These are phyloP conservation scores for Aspergillus phoenicis DNA, from an alignment of 2,329 filamentous ascomycete species.

Conservation along the genomic window DNA sequence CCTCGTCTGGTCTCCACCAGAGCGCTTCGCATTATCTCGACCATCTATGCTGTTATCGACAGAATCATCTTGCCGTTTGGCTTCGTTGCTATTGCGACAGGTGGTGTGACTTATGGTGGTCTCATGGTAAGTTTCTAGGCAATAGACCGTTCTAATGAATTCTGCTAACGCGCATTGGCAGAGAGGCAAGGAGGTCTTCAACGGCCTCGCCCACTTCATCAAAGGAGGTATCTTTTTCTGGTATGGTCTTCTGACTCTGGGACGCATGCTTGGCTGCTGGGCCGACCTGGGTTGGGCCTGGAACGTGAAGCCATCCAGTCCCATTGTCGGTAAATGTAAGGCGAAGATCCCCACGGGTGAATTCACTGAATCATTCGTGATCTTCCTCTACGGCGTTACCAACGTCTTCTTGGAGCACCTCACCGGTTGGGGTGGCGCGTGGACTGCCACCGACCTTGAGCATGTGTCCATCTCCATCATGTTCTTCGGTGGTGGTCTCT, in stretches of 20 bases:
- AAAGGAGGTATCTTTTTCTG: slow-evolving; percentile 96
- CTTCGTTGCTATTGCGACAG: slow-evolving; percentile 71
- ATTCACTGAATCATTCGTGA: slow-evolving; percentile 85
- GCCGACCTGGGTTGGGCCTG: slow-evolving; percentile 92
- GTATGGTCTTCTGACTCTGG: slow-evolving; percentile 83
- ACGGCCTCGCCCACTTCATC: slow-evolving; percentile 86
- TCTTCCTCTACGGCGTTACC: slow-evolving; percentile 83
- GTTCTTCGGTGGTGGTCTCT: slow-evolving; percentile 89
- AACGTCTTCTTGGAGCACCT: slow-evolving; percentile 95
- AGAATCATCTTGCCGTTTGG: slow-evolving; percentile 76
- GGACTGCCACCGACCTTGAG: slow-evolving; percentile 80
- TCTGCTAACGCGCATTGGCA: slow-evolving; percentile 38
- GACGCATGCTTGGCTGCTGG: slow-evolving; percentile 88
- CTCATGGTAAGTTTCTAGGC: slow-evolving; percentile 69
- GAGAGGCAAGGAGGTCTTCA: slow-evolving; percentile 72
- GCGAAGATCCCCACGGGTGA: slow-evolving; percentile 71
- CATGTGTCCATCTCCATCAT: slow-evolving; percentile 90
- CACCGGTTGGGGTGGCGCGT: slow-evolving; percentile 68
- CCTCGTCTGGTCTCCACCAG: slow-evolving; percentile 59
- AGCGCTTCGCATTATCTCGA: slow-evolving; percentile 59
- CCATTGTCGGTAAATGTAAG: slow-evolving; percentile 64
- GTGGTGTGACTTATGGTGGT: slow-evolving; percentile 75
- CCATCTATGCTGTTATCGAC: slow-evolving; percentile 69
- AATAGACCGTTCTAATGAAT: background rate
- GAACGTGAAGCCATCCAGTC: slow-evolving; percentile 73